phyloP scores from a whole-genome alignment of 2,329 filamentous ascomycete species.

The Calonectria ilicicola region DNA sequence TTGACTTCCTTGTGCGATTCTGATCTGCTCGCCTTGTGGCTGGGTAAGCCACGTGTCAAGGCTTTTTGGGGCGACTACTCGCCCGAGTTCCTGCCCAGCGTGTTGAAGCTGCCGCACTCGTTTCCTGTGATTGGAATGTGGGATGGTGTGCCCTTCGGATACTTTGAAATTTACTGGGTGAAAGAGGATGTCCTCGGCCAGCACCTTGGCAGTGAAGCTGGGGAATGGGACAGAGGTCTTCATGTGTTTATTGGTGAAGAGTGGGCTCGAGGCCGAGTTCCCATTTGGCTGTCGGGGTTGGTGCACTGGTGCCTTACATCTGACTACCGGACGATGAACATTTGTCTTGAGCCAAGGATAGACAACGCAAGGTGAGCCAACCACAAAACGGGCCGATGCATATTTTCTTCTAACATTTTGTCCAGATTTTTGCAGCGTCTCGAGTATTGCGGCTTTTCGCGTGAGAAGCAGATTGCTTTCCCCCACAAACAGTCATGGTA shows the following conservation, averaged over 20 bases:
- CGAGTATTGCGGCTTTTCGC: conserved; percentile 81
- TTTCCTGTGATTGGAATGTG: conserved; percentile 95
- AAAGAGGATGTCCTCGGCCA: conserved; percentile 87
- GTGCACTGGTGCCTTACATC: conserved; percentile 87
- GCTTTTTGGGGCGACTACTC: conserved; percentile 84
- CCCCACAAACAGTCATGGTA: conserved; percentile 94
- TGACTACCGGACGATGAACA: conserved; percentile 83
- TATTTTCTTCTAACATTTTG: neutral
- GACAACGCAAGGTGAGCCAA: conserved; percentile 85
- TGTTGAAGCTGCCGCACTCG: conserved; percentile 76
- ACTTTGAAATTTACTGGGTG: conserved; percentile 98
- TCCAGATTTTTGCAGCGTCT: conserved; percentile 69
- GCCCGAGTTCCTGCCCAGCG: conserved; percentile 74
- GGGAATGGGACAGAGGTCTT: conserved; percentile 88
- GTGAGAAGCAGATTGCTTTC: conserved; percentile 87
- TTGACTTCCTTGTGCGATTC: conserved; percentile 63
- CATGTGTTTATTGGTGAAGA: conserved; percentile 93
- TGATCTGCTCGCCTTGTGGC: conserved; percentile 82
- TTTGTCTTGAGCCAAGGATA: conserved; percentile 89
- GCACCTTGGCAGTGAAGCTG: conserved; percentile 73
- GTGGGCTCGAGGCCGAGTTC: conserved; percentile 87
- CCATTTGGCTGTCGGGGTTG: conserved; percentile 84
- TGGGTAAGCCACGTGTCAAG: conserved; percentile 85
- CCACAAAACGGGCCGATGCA: too few relatives aligned
- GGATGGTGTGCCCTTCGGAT: conserved; percentile 95